phyloP scores from a whole-genome alignment of 2,329 filamentous ascomycete species.

The Metarhizium brunneum region DNA sequence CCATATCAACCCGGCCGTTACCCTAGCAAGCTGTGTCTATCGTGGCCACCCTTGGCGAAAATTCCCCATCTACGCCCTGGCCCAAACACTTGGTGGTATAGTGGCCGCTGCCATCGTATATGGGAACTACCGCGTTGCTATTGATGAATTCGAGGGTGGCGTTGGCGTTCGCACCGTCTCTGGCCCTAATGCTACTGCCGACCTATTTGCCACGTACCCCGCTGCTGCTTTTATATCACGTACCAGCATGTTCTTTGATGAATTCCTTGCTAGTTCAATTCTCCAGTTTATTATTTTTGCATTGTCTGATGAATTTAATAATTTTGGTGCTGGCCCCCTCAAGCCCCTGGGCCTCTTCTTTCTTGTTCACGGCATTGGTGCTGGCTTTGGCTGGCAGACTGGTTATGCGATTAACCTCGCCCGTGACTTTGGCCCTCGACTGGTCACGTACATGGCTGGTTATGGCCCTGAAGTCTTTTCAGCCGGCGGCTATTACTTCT shows the following conservation, averaged over 20 bases:
- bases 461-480: slow-evolving; percentile 60
- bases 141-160: slow-evolving; percentile 54
- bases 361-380: slow-evolving; percentile 63
- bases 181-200: slow-evolving; percentile 51
- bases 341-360: slow-evolving; percentile 59
- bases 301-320: slow-evolving; percentile 44
- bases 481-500: slow-evolving; percentile 63
- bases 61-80: slow-evolving; percentile 56
- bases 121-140: slow-evolving; percentile 54
- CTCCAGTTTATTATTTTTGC: slow-evolving; percentile 67
- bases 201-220: slow-evolving; percentile 67
- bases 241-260: slow-evolving; percentile 60
- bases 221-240: slow-evolving; percentile 52
- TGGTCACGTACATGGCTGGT: slow-evolving; percentile 58
- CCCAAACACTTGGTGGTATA: slow-evolving; percentile 60
- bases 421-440: slow-evolving; percentile 60
- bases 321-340: slow-evolving; percentile 44
- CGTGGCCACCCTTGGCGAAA: slow-evolving; percentile 60
- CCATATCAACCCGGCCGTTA: slow-evolving; percentile 62
- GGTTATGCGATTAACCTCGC: slow-evolving; percentile 69
- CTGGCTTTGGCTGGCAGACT: slow-evolving; percentile 68
- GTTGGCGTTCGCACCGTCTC: slow-evolving; percentile 51
- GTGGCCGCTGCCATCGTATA: slow-evolving; percentile 50
- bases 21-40: slow-evolving; percentile 59
- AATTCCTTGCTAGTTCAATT: slow-evolving; percentile 58